Evolutionary conservation across 1,139 yeast genomes (phyloP).

Genomic region (Diutina ranongensis): DNA sequence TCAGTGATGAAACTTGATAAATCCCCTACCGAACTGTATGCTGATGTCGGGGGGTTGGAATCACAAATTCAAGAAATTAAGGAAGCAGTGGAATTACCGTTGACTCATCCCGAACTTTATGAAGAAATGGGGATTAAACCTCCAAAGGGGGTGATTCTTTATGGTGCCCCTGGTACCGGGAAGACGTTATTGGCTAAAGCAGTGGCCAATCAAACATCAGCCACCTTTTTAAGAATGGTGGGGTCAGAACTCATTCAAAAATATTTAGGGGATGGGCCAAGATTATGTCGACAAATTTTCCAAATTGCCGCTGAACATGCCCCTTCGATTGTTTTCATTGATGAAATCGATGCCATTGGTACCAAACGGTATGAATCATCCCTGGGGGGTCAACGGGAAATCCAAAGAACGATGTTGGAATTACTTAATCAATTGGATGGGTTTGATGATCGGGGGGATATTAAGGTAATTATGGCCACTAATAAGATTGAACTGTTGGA

Average conservation of each 20-base stretch:
- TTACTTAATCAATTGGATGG: conserved; percentile 94
- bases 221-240: conserved; percentile 90
- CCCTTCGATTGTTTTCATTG: conserved; percentile 95
- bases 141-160: conserved; percentile 95
- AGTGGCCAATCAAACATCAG: conserved; percentile 95
- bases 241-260: conserved; percentile 97
- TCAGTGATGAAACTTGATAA: conserved; percentile 96
- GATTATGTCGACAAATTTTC: conserved; percentile 88
- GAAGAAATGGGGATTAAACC: conserved; percentile 99
- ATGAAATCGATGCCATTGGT: conserved; percentile 98
- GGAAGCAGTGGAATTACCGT: conserved; percentile 94
- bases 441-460: conserved; percentile 96
- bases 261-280: conserved; percentile 96
- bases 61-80: conserved; percentile 94
- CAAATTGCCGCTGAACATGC: conserved; percentile 97
- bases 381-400: conserved; percentile 96
- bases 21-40: conserved; percentile 93
- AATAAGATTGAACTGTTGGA: conserved; percentile 91
- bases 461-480: conserved; percentile 98
- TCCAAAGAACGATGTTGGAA: conserved; percentile 98
- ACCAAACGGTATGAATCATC: conserved; percentile 93
- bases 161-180: conserved; percentile 99
- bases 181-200: conserved; percentile 95
- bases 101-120: conserved; percentile 94
- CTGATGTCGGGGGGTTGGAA: conserved; percentile 97